Base-by-base conservation (phyloP, 2,329 filamentous ascomycete species). In the Colletotrichum incanum region DNA sequence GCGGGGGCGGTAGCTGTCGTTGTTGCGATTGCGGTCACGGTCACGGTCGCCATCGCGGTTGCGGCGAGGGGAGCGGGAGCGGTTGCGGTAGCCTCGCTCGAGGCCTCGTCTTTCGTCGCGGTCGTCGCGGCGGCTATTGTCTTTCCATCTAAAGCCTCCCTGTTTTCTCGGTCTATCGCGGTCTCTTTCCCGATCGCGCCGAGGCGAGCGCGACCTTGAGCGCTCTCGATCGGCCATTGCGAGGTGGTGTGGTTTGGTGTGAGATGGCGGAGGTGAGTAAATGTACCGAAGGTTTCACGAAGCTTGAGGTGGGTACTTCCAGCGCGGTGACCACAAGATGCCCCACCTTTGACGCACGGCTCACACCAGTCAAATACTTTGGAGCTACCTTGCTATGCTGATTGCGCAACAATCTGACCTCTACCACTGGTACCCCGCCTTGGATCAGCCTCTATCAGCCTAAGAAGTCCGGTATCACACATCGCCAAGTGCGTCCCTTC, bases 71-170 rank as follows among this genome's bases (percentile, higher is more conserved):
- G 82, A 84, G 52, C 84, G 80, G 31, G 83, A 83, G 26, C 84
- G 82, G 67, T 84, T 84, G 58, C 84, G 79, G 71, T 90, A 90
- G 64, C 89, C 88, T 74, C 88, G 83, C 69, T 89, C 86, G 74
- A 88, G 82, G 20, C 75, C 74, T 70, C 84, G 76, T 54, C 72
- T 79, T 23, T 86, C 83, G 47, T 82, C 80, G 8, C 79, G 78
- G 16, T 82, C 80, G 73, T 86, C 83, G 63, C 87, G 84, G 63
- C 84, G 83, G 49, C 87, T 84, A 76, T 85, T 87, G 65, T 89
- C 88, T 76, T 91, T 92, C 84, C 87, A 91, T 75, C 86, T 86
- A 75, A 91, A 89, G 5, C 87, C 86, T 68, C 73, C 73, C 55
- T 74, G 73, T 18, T 74, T 74, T 50, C 49, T 63, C 1, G 67